Evolutionary conservation across 306 rosid genomes (phyloP).

Genomic region (Alnus glutinosa): DNA sequence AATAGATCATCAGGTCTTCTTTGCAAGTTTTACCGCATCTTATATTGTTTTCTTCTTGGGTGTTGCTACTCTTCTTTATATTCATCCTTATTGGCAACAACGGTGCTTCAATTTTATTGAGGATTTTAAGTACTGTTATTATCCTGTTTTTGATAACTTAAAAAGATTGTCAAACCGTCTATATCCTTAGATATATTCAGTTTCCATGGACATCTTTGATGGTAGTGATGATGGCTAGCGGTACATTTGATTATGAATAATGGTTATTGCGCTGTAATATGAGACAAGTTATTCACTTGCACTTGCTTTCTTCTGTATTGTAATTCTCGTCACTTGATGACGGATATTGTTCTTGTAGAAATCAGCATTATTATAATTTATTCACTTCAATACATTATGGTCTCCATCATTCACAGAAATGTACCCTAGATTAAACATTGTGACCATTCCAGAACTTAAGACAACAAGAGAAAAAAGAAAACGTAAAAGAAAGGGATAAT

Average conservation of each 20-base stretch:
- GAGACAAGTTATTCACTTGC: neutral
- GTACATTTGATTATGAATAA: neutral
- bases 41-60: neutral
- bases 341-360: too few relatives aligned
- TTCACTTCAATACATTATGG: neutral
- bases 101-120: slow-evolving; percentile 8
- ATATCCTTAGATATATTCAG: neutral
- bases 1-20: neutral
- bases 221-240: neutral
- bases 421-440: neutral
- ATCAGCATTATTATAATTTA: neutral
- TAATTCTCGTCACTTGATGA: too few relatives aligned
- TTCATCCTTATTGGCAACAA: neutral
- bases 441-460: neutral
- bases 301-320: too few relatives aligned
- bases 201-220: neutral
- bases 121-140: neutral
- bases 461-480: neutral
- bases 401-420: neutral
- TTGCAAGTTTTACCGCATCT: neutral
- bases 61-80: neutral
- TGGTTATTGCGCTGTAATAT: neutral
- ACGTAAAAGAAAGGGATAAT: neutral
- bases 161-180: neutral
- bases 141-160: neutral